Conservation (phyloP, 2,329 filamentous ascomycete species). For the Fusarium oxysporum region DNA sequence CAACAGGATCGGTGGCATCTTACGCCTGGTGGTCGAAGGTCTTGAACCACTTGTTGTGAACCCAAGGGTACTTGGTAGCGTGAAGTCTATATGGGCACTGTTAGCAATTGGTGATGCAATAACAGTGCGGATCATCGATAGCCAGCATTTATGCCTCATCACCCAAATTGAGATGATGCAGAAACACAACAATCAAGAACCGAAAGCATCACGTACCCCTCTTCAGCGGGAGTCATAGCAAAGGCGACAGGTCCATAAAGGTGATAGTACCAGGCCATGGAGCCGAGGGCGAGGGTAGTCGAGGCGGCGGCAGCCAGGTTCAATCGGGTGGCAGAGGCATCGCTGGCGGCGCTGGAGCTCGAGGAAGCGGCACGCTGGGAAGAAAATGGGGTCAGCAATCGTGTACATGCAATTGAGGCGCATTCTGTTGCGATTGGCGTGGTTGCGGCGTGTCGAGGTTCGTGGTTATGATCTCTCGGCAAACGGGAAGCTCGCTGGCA, state of each 20-base stretch:
- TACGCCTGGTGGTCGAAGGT: constrained; percentile 98
- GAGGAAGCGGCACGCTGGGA: constrained; percentile 75
- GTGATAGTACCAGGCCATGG: constrained; percentile 97
- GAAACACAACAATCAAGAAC: constrained; percentile 19
- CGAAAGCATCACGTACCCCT: constrained; percentile 80
- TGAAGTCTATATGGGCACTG: constrained; percentile 76
- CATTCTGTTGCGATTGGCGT: constrained; percentile 47
- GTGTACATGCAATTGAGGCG: constrained; percentile 31
- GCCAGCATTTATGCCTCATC: constrained; percentile 52
- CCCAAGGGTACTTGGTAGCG: constrained; percentile 93
- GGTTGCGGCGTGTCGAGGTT: constrained; percentile 37
- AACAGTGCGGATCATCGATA: constrained; percentile 25
- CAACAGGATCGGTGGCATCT: constrained; percentile 56
- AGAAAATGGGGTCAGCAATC: constrained; percentile 54
- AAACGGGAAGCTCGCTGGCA: constrained; percentile 45
- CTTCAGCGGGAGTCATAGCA: constrained; percentile 93
- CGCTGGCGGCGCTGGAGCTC: constrained; percentile 77
- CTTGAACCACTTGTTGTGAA: constrained; percentile 90
- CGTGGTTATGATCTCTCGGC: constrained; percentile 51
- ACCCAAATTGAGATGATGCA: constrained; percentile 6
- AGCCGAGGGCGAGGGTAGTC: constrained; percentile 86
- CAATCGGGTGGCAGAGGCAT: constrained; percentile 79
- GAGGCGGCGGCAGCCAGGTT: constrained; percentile 89
- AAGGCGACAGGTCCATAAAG: constrained; percentile 89
- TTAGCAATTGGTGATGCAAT: constrained; percentile 46